Evolutionary conservation across 2,329 filamentous ascomycete species (phyloP), one percentile per base, ranked within the genome.

Genomic region (Pseudogymnoascus sp.): DNA sequence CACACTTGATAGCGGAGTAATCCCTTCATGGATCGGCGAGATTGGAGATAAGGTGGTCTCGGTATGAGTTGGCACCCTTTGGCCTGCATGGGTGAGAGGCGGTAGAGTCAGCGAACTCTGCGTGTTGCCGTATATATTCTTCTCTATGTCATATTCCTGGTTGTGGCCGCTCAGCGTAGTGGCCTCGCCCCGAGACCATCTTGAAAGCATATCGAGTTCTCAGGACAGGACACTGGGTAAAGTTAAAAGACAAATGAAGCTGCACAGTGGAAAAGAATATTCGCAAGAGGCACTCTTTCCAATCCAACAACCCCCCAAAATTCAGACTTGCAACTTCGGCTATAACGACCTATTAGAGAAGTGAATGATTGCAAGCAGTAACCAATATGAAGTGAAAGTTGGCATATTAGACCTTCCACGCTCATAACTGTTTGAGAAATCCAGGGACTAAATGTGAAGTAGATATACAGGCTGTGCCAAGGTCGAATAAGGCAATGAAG

Each of bases 21-120:
- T 68, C 60, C 69, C 70, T 63, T 73, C 69, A 64, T 71, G 68
- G 20, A 74, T 66, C 6, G 71, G 71, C 25, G 72, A 73, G 7
- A 65, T 60, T 14, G 69, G 68, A 1, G 66, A 67, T 4, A 63
- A 41, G 47, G 59, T 16, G 37, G 63, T 64, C n/a, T 70, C 66
- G 58, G 70, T 63, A 28, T 66, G 61, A 43, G 64, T 58, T 20
- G 37, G 54, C 16, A 35, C 65, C 62, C 67, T 71, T 61, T 69
- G 61, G 57, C 69, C 65, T 18, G 65, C 28, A 35, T 65, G 61
- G n/a, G 16, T 65, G 16, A 65, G 62, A 18, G 69, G 60, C 33
- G 73, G 65, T 9, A 67, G 30, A n/a, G 67, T 61, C 5, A 67
- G 65, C 12, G 70, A 60, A 30, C 37, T 67, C 16, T 65, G 50